A percentile compares a stretch with the other conserved stretches of the same genome.
phyloP scores from a whole-genome alignment of 805 yeast species.

The Metschnikowia sp. region DNA sequence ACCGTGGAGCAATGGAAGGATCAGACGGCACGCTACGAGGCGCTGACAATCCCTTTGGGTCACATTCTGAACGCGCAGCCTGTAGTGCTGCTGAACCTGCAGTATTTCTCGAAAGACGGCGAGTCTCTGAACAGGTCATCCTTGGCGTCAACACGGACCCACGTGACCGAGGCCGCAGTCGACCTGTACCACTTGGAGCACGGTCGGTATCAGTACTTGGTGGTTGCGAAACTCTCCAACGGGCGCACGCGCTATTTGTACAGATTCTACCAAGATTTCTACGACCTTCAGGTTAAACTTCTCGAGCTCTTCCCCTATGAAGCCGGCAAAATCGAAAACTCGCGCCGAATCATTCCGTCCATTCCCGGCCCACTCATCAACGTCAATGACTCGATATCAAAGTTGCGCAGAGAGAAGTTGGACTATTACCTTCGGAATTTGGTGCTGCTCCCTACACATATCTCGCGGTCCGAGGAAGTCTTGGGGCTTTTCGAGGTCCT shows the following conservation, averaged over 20 bases:
- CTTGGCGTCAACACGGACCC: conserved; percentile 28
- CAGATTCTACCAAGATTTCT: conserved; percentile 92
- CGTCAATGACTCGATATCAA: conserved; percentile 71
- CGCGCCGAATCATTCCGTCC: conserved; percentile 79
- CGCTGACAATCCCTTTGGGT: conserved; percentile 76
- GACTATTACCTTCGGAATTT: conserved; percentile 54
- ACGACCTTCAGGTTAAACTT: conserved; percentile 83
- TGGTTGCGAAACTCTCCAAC: conserved; percentile 61
- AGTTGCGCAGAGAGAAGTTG: conserved; percentile 51
- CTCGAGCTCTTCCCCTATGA: conserved; percentile 85
- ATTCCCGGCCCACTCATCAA: conserved; percentile 95
- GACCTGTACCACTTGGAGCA: conserved; percentile 77
- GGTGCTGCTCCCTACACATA: conserved; percentile 69
- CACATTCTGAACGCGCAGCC: conserved; percentile 31
- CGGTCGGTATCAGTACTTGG: conserved; percentile 85
- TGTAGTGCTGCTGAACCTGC: conserved; percentile 34
- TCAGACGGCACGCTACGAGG: conserved; percentile 87
- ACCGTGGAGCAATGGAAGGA: conserved; percentile 95
- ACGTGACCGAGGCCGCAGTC: conserved; percentile 64
- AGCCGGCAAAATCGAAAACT: conserved; percentile 81
- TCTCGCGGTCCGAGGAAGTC: conserved; percentile 67
- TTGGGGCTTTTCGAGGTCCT: conserved; percentile 65
- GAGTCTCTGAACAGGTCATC: conserved; percentile 28
- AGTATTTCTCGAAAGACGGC: conserved; percentile 31
- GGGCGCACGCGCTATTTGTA: conserved; percentile 72